A percentile compares a stretch with the other conserved stretches of the same genome.
These are phyloP conservation scores for Chenopodium formosanum DNA, from an alignment of 148 eudicot species.

Conservation along the genomic window DNA sequence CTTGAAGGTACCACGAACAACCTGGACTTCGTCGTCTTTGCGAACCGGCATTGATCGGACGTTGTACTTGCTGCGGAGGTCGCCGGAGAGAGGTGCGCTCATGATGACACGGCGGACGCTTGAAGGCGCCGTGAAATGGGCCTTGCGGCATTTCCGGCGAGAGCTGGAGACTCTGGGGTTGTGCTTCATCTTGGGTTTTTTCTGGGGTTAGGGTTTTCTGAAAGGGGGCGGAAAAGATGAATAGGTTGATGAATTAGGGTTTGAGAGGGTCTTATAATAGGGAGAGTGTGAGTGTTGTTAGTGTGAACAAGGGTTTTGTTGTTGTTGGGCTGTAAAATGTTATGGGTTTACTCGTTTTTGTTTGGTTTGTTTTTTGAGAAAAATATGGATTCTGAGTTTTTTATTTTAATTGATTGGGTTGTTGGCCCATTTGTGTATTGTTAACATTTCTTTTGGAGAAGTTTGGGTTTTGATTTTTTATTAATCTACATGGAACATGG, in stretches of 20 bases:
- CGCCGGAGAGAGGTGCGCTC: constrained; percentile 66
- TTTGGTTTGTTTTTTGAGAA: too few species aligned
- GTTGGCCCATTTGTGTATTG: too few species aligned
- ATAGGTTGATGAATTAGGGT: constrained; percentile 3
- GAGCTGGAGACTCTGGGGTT: constrained; percentile 62
- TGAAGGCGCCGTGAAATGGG: constrained; percentile 71
- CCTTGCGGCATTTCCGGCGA: constrained; percentile 69
- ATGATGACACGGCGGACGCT: constrained; percentile 59
- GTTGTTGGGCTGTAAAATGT: not conserved
- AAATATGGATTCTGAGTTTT: too few species aligned
- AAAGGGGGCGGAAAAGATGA: constrained; percentile 2
- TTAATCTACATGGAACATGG: too few species aligned
- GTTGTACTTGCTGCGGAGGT: constrained; percentile 65
- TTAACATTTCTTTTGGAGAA: too few species aligned
- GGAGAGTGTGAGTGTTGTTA: not conserved
- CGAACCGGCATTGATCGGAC: constrained; percentile 71
- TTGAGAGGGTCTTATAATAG: not conserved
- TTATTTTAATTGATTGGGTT: too few species aligned
- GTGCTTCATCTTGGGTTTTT: constrained; percentile 54
- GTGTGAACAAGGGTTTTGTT: not conserved
- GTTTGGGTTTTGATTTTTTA: too few species aligned
- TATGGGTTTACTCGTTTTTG: not conserved
- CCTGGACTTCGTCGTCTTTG: constrained; percentile 80
- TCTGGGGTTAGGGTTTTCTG: not conserved
- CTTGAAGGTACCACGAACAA: constrained; percentile 64